A percentile compares a stretch with the other conserved stretches of the same genome.
Conservation (phyloP, 2,329 filamentous ascomycete genomes). For the Fusarium scirpi region DNA sequence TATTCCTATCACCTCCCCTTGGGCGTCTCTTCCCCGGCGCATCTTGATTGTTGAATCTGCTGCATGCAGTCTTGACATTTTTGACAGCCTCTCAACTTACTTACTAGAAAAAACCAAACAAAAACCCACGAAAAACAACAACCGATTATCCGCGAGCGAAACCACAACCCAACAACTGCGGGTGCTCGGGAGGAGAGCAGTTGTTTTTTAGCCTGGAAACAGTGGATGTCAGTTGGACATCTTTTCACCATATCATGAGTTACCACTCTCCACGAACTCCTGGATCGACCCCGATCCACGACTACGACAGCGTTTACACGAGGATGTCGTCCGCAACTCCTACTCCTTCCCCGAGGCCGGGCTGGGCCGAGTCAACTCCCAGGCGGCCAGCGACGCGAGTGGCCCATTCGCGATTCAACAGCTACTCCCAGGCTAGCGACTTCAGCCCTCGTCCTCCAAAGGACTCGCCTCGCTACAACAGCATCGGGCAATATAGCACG, state of each 20-base stretch:
- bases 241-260: constrained; percentile 55
- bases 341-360: constrained; percentile 67
- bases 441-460: constrained; percentile 61
- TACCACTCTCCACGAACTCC: constrained; percentile 56
- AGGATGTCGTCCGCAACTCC: constrained; percentile 66
- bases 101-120: constrained; percentile 42
- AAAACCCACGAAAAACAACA: constrained; percentile 53
- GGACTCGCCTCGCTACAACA: constrained; percentile 72
- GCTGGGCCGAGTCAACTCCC: constrained; percentile 63
- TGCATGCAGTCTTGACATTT: constrained; percentile 42
- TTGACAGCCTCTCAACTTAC: constrained; percentile 29
- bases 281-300: constrained; percentile 62
- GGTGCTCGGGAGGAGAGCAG: constrained; percentile 48
- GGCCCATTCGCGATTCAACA: constrained; percentile 53
- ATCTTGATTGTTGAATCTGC: constrained; percentile 41
- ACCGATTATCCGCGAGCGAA: constrained; percentile 16
- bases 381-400: constrained; percentile 67
- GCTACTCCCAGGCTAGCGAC: constrained; percentile 53
- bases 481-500: constrained; percentile 72
- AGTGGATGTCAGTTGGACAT: constrained; percentile 51
- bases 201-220: constrained; percentile 37
- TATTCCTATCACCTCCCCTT: constrained; percentile 60
- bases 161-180: constrained; percentile 36
- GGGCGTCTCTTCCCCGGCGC: constrained; percentile 54
- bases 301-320: constrained; percentile 63